phyloP scores from a whole-genome alignment of 129 eudicot genomes.

The Cynara cardunculus region DNA sequence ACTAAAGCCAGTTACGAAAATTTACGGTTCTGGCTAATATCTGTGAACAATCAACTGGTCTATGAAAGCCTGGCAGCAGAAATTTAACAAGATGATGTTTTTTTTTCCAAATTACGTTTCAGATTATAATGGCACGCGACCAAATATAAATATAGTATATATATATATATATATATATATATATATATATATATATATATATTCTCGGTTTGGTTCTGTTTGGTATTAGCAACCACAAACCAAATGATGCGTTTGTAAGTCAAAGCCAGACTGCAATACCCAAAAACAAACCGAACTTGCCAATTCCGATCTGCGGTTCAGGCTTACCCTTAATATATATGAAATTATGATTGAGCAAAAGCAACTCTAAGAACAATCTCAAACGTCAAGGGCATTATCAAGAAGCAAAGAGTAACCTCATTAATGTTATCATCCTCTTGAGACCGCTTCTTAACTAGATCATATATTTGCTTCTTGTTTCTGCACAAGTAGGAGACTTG shows the following conservation, averaged over 20 bases:
- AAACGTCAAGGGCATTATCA: background rate
- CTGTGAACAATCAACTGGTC: background rate
- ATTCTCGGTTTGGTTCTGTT: too few relatives aligned
- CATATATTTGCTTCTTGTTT: conserved; percentile 78
- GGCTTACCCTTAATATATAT: background rate
- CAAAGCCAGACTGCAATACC: background rate
- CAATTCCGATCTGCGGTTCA: background rate
- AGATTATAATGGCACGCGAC: background rate
- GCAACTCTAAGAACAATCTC: conserved; percentile 4
- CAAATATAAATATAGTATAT: too few relatives aligned
- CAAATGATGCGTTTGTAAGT: too few relatives aligned
- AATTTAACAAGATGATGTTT: background rate
- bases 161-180: too few relatives aligned
- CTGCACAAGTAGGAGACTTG: conserved; percentile 39
- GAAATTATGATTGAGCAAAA: background rate
- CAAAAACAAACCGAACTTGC: background rate
- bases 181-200: too few relatives aligned
- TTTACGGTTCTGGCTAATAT: background rate
- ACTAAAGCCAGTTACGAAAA: background rate
- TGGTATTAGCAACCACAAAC: background rate
- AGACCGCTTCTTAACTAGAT: conserved; percentile 68
- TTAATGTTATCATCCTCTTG: conserved; percentile 63
- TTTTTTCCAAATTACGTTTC: background rate
- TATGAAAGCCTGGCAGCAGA: background rate
- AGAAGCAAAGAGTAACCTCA: conserved; percentile 51